Base-by-base conservation (phyloP, 495 filamentous ascomycete genomes). In the Penicillium verhagenii region DNA sequence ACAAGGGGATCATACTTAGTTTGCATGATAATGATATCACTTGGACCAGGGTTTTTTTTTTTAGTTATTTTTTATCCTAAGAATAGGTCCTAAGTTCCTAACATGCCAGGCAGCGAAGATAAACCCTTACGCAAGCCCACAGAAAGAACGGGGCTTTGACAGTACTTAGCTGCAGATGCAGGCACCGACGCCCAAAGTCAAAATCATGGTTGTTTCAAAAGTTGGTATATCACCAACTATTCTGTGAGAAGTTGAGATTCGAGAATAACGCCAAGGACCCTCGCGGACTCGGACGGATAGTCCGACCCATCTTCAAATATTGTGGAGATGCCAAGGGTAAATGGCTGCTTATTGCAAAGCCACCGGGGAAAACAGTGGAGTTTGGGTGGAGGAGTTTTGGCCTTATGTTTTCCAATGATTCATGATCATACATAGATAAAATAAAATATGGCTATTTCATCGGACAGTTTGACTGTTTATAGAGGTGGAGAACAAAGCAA, bases 271-370 rank as follows among this genome's bases (percentile, higher is more conserved):
- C 39, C 18, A 43, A 11, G 39, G 14, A 24, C 42, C 42, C 42
- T 45, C 42, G 13, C 42, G 42, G 42, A n/a, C 11, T 26, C 42
- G 42, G 42, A 45, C 42, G 42, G 42, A 45, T 8, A 6, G 19
- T 45, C 42, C 42, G 42, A 24, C 23, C 21, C 42, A 44, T 10
- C 13, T 44, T 43, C 13, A 11, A 10, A 8, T 11, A 2, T 10
- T 43, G 23, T 45, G 42, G 42, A 14, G 42, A 45, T 45, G 42
- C 42, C 42, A 45, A 45, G 42, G 23, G 42, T 19, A 14, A n/a
- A 19, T 2, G 9, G 21, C 40, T 43, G 40, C 40, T 43, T 43
- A 43, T 43, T 43, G 19, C 20, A 1, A n/a, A n/a, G n/a, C n/a
- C n/a, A n/a, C n/a, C n/a, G n/a, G n/a, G n/a, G n/a, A n/a, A n/a